Conservation (phyloP, 176 grass and related monocot species). For the barley (Hordeum vulgare) region DNA sequence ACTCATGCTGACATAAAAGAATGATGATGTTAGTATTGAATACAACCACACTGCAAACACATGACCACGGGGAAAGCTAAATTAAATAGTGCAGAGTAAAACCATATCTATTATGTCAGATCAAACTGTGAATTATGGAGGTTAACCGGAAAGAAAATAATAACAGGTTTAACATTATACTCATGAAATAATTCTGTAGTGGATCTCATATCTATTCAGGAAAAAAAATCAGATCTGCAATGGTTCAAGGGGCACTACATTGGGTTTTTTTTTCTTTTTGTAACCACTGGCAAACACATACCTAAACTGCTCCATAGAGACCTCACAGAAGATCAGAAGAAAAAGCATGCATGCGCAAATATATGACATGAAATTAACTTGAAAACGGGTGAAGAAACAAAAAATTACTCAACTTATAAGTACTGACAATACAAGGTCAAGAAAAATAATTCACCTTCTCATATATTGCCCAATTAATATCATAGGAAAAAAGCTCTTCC, state of each 20-base stretch:
- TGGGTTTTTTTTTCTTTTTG: neutral
- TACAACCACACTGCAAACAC: neutral
- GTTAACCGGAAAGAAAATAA: neutral
- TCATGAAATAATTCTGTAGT: neutral
- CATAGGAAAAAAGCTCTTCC: conserved; percentile 92
- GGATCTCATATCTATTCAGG: neutral
- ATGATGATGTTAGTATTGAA: neutral
- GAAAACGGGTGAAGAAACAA: neutral
- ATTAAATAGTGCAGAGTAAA: neutral
- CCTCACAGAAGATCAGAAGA: neutral
- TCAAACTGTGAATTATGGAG: neutral
- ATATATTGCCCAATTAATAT: conserved; percentile 90
- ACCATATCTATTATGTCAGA: no score
- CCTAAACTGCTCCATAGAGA: neutral
- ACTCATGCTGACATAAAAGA: conserved; percentile 58
- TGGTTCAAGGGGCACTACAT: neutral
- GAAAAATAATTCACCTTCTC: conserved; percentile 65
- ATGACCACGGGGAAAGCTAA: neutral
- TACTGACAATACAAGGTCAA: conserved; percentile 7
- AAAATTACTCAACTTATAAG: neutral
- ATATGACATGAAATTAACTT: conserved; percentile 6
- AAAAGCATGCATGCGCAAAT: conserved; percentile 1
- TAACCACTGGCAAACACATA: neutral
- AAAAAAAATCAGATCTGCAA: neutral
- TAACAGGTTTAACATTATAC: neutral